Evolutionary conservation across 2,329 filamentous ascomycete species (phyloP).

Genomic region (Pyrenophora graminea): DNA sequence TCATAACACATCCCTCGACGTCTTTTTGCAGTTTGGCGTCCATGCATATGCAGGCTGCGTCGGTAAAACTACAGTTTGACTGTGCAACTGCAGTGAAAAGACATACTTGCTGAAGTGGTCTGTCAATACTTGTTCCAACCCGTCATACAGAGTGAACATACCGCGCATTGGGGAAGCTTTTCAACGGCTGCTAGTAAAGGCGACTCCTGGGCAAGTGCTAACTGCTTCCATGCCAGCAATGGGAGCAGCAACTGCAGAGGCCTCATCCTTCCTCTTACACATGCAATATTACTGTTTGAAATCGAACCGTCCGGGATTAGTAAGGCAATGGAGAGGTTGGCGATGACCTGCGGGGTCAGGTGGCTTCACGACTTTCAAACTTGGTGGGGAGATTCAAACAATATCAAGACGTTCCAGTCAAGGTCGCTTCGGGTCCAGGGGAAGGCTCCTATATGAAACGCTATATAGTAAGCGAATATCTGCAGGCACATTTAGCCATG

Average conservation of each 20-base stretch:
- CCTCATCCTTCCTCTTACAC: slow-evolving; percentile 20
- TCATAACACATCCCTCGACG: slow-evolving; percentile 17
- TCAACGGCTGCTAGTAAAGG: slow-evolving; percentile 14
- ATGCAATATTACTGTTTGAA: not conserved
- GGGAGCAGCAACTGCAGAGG: slow-evolving; percentile 20
- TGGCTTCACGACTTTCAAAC: not conserved
- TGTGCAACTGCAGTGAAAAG: slow-evolving; percentile 13
- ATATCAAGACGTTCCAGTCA: slow-evolving; percentile 7
- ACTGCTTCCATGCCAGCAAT: slow-evolving; percentile 19
- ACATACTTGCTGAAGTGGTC: slow-evolving; percentile 18
- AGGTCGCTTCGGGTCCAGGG: slow-evolving; percentile 3
- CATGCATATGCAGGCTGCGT: slow-evolving; percentile 23
- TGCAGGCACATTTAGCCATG: slow-evolving; percentile 6
- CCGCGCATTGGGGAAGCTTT: slow-evolving; percentile 25
- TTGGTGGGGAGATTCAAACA: not conserved
- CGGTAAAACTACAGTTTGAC: slow-evolving; percentile 15
- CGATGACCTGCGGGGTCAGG: not conserved
- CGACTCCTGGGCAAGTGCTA: slow-evolving; percentile 20
- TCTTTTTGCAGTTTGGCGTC: slow-evolving; percentile 18
- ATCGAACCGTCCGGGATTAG: not conserved
- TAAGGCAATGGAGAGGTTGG: not conserved
- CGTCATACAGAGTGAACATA: slow-evolving; percentile 11
- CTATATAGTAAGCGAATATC: slow-evolving; percentile 5
- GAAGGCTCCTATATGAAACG: slow-evolving; percentile 6
- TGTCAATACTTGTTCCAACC: slow-evolving; percentile 2